phyloP scores from a whole-genome alignment of 2,329 filamentous ascomycete species.

The Exophiala calicioides region DNA sequence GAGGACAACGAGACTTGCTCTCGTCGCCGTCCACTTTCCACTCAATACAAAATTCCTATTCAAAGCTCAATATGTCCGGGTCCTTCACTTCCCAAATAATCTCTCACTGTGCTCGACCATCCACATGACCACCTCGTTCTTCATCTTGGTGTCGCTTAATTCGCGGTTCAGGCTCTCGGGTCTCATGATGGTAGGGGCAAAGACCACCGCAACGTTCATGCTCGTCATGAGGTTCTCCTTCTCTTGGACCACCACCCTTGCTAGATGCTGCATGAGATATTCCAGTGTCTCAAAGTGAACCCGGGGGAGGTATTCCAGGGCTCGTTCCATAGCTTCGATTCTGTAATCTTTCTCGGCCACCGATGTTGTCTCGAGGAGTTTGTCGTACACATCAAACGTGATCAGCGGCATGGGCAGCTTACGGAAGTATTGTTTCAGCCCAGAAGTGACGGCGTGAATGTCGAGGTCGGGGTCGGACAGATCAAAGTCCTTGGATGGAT shows the following conservation, averaged over 20 bases:
- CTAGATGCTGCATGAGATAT: constrained; percentile 91
- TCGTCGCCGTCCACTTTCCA: not conserved
- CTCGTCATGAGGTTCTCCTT: constrained; percentile 93
- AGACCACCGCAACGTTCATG: constrained; percentile 93
- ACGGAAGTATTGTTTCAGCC: constrained; percentile 96
- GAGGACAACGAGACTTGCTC: not conserved
- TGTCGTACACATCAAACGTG: constrained; percentile 90
- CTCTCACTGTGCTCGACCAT: constrained; percentile 85
- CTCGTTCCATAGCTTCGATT: constrained; percentile 68
- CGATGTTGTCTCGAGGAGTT: constrained; percentile 69
- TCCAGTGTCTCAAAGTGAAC: constrained; percentile 87
- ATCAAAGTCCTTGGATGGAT: constrained; percentile 72
- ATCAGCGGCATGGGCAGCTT: constrained; percentile 86
- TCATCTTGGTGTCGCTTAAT: constrained; percentile 92
- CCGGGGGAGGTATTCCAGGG: constrained; percentile 75
- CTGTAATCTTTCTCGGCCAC: constrained; percentile 62
- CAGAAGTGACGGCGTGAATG: constrained; percentile 93
- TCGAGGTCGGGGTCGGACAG: constrained; percentile 92
- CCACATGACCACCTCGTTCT: constrained; percentile 89
- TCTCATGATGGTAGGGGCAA: constrained; percentile 96
- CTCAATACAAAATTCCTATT: constrained; percentile 15
- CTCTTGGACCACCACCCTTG: constrained; percentile 78
- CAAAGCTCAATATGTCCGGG: constrained; percentile 7
- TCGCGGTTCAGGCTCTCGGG: constrained; percentile 86
- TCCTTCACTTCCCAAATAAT: constrained; percentile 61